These are phyloP conservation scores for Solanum sitiens DNA, from an alignment of 257 asterid species.

Conservation along the genomic window DNA sequence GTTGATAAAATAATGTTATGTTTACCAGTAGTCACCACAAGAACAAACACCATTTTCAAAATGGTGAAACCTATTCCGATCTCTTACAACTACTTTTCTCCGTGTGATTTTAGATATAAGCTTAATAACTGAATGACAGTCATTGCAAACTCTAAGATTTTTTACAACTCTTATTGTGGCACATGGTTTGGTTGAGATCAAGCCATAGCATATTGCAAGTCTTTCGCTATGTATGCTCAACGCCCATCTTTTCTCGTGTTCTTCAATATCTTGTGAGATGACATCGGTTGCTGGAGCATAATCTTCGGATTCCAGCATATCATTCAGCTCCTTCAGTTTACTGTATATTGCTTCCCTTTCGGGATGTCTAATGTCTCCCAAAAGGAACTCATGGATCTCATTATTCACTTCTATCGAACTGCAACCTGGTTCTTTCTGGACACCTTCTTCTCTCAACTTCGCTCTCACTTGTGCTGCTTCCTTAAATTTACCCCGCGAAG, in stretches of 20 bases:
- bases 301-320: constrained; percentile 19
- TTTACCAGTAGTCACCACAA: constrained; percentile 51
- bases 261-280: constrained; percentile 30
- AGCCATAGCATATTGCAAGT: constrained; percentile 48
- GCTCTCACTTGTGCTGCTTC: constrained; percentile 23
- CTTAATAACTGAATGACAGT: constrained; percentile 43
- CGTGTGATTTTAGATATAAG: constrained; percentile 27
- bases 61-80: constrained; percentile 57
- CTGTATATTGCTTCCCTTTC: constrained; percentile 32
- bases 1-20: not conserved
- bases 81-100: constrained; percentile 34
- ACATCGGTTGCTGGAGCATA: constrained; percentile 27
- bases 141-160: constrained; percentile 43
- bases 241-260: constrained; percentile 33
- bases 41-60: constrained; percentile 50
- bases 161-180: constrained; percentile 32
- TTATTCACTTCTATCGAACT: constrained; percentile 33
- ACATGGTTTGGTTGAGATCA: constrained; percentile 20
- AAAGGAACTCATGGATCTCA: constrained; percentile 34
- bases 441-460: constrained; percentile 26
- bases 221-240: constrained; percentile 47
- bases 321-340: constrained; percentile 24
- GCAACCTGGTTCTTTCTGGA: constrained; percentile 47
- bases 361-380: constrained; percentile 50
- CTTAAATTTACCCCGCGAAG: constrained; percentile 32